Base-by-base conservation (phyloP, 768 basidiomycete species). In the Lactarius akahatsu region DNA sequence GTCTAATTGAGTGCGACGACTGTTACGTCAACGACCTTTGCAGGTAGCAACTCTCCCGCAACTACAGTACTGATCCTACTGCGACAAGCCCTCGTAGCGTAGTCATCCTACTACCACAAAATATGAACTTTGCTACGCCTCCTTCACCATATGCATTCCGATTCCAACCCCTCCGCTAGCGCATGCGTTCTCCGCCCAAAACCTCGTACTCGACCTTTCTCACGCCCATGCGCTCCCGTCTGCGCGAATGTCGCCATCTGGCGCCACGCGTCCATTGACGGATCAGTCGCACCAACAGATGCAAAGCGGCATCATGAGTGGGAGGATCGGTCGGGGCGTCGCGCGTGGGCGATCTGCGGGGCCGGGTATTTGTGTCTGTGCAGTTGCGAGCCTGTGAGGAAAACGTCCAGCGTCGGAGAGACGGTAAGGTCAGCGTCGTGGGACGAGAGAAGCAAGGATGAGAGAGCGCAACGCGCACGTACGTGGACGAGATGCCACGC, bases 81-180 rank as follows among this genome's bases (percentile, higher is more conserved):
- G n/a, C n/a, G n/a, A n/a, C n/a, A n/a, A n/a, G n/a, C n/a, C n/a
- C n/a, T n/a, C n/a, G n/a, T n/a, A n/a, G n/a, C n/a, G n/a, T n/a
- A n/a, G n/a, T n/a, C n/a, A n/a, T n/a, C n/a, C n/a, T 13, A 10
- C 11, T 38, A 1, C 36, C 13, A 38, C 36, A 3, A 38, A 38
- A 38, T 38, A 13, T 34, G 34, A 10, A 13, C 36, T 11, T 38
- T 11, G 11, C 36, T 18, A n/a, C 45, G 4, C 47, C 4, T 7
- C 45, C 10, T 30, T 41, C 47, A 45, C 15, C 15, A 34, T 30
- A 66, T 61, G 75, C 73, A 72, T 92, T 16, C 88, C 89, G 91
- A 74, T 98, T 98, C 8, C 94, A 88, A 74, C 94, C 93, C 85
- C 90, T 92, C 90, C 96, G 96, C 73, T 83, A 83, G 75, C 88